Evolutionary conservation across 1,284 basidiomycete genomes (phyloP).

Genomic region (Spongiforma sp.): DNA sequence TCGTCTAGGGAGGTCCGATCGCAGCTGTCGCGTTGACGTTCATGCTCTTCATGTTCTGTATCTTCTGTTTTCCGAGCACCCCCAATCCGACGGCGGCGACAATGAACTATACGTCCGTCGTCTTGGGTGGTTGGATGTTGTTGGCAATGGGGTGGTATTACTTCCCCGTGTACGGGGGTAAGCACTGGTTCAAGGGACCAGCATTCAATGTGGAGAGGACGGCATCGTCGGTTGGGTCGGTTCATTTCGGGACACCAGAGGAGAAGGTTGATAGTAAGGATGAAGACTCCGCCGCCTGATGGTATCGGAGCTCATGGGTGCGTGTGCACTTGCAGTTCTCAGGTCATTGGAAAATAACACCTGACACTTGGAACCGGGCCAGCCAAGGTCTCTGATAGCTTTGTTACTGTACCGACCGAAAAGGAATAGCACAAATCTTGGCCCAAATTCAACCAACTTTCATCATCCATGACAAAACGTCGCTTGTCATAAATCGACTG

Average conservation of each 20-base stretch:
- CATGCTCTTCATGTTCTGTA: constrained; percentile 36
- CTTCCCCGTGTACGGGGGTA: constrained; percentile 32
- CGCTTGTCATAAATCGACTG: no score
- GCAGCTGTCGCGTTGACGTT: constrained; percentile 29
- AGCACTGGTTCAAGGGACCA: constrained; percentile 34
- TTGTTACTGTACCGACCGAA: no score
- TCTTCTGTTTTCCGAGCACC: constrained; percentile 33
- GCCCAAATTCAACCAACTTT: no score
- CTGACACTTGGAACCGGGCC: no score
- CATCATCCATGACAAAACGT: no score
- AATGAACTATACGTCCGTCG: constrained; percentile 40
- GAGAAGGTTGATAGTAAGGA: no score
- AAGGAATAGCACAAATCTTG: no score
- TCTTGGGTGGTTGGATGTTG: constrained; percentile 30
- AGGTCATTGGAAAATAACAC: no score
- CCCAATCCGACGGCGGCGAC: constrained; percentile 13
- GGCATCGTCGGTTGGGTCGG: neutral
- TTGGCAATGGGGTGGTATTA: constrained; percentile 34
- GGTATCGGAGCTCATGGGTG: no score
- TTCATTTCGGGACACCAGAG: no score
- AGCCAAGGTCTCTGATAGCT: no score
- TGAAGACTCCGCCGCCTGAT: neutral
- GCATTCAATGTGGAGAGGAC: constrained; percentile 4
- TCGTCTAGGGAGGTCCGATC: constrained; percentile 30
- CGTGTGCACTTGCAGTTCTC: no score